Evolutionary conservation across 2,329 filamentous ascomycete species (phyloP).

Genomic region (Claviceps pazoutovae): DNA sequence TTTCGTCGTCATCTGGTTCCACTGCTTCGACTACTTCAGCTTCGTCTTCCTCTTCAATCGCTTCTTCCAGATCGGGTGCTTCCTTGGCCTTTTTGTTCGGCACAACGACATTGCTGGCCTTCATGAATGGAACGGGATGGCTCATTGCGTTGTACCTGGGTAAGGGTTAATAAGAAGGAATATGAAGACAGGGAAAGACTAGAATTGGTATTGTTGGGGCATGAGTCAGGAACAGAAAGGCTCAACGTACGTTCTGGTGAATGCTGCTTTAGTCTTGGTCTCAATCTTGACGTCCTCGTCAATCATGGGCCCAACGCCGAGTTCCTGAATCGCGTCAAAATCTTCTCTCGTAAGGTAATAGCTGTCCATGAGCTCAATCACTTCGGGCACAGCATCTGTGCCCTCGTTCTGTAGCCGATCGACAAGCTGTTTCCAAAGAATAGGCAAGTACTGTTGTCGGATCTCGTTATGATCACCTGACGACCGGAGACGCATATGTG

Average conservation of each 20-base stretch:
- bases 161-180: not conserved
- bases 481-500: constrained; percentile 84
- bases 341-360: constrained; percentile 93
- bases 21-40: constrained; percentile 44
- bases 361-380: constrained; percentile 93
- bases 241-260: constrained; percentile 66
- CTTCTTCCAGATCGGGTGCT: constrained; percentile 88
- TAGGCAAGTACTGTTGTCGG: constrained; percentile 82
- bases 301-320: constrained; percentile 75
- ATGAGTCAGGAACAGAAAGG: not conserved
- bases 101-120: constrained; percentile 62
- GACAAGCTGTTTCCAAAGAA: constrained; percentile 71
- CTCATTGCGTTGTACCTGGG: constrained; percentile 68
- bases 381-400: constrained; percentile 64
- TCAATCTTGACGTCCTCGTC: constrained; percentile 67
- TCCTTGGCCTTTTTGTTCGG: constrained; percentile 61
- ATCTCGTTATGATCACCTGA: constrained; percentile 89
- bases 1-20: constrained; percentile 56
- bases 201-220: not conserved
- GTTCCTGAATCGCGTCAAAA: constrained; percentile 81
- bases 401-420: constrained; percentile 63
- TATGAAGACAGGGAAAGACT: not conserved
- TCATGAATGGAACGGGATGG: constrained; percentile 93
- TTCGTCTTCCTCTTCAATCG: constrained; percentile 81
- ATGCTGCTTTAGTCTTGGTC: constrained; percentile 71